Conservation (phyloP, 257 asterid species). For the Rhazya stricta region DNA sequence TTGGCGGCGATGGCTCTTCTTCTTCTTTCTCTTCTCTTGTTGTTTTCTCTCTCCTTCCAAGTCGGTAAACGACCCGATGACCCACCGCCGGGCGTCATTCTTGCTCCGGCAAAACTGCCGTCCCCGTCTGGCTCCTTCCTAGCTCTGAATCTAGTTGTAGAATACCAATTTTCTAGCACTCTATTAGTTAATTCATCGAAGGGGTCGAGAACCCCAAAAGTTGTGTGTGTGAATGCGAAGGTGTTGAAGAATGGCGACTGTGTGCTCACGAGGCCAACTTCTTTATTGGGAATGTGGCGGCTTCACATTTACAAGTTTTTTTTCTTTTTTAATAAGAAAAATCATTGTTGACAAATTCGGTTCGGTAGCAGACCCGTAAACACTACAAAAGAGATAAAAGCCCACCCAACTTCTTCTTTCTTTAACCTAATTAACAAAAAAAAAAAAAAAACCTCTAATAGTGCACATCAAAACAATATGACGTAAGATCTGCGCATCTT, state of each 20-base stretch:
- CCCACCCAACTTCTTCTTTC: no score
- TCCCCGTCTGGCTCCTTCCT: not conserved
- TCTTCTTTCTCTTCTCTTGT: conserved; percentile 66
- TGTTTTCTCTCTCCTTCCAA: conserved; percentile 87
- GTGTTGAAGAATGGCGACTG: conserved; percentile 19
- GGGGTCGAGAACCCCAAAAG: not conserved
- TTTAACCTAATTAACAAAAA: no score
- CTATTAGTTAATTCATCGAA: not conserved
- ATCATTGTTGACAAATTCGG: no score
- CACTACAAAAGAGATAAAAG: no score
- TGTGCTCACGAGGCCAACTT: conserved; percentile 30
- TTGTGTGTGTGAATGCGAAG: not conserved
- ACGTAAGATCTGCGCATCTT: no score
- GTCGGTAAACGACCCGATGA: conserved; percentile 46
- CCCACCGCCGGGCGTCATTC: conserved; percentile 24
- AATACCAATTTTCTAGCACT: not conserved
- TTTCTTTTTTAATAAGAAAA: no score
- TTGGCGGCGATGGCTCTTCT: conserved; percentile 79
- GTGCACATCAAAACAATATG: no score
- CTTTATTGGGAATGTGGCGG: conserved; percentile 35
- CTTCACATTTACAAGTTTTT: not conserved
- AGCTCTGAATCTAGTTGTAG: not conserved
- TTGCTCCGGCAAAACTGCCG: not conserved
- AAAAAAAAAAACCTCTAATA: no score
- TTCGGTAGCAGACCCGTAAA: no score